Conservation (phyloP, 345 rosid species). For the Hirschfeldia incana region DNA sequence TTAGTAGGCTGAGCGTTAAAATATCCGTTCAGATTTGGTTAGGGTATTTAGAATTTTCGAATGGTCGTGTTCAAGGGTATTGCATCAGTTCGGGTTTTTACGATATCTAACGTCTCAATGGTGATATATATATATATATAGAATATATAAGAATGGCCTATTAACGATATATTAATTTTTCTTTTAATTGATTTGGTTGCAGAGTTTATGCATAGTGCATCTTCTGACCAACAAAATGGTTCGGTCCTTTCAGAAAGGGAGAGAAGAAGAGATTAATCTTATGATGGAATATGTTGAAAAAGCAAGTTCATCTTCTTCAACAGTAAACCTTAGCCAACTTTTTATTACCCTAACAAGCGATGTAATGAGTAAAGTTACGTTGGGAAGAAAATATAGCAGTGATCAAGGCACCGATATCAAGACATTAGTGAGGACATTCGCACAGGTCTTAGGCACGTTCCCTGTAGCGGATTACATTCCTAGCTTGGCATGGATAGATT, state of each 20-base stretch:
- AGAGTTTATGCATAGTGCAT: constrained; percentile 5
- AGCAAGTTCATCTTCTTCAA: constrained; percentile 2
- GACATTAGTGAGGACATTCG: neutral
- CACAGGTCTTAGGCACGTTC: neutral
- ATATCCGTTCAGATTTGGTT: no score
- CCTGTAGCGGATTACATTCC: neutral
- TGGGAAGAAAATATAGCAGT: neutral
- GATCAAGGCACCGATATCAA: neutral
- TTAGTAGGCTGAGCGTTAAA: no score
- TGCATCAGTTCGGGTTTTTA: no score
- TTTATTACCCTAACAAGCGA: constrained; percentile 3
- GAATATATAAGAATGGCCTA: neutral
- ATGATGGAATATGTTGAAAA: neutral
- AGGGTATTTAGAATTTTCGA: no score
- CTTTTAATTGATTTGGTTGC: neutral
- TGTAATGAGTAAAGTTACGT: neutral
- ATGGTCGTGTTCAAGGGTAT: no score
- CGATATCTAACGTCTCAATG: neutral
- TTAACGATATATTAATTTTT: neutral
- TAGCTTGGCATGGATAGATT: neutral
- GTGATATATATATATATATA: neutral
- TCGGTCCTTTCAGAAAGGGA: neutral
- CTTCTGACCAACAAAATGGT: constrained; percentile 10
- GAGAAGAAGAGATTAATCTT: constrained; percentile 3
- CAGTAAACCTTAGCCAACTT: neutral